Conservation (phyloP, 2,329 filamentous ascomycete genomes). For the Hypoxylon sp. region DNA sequence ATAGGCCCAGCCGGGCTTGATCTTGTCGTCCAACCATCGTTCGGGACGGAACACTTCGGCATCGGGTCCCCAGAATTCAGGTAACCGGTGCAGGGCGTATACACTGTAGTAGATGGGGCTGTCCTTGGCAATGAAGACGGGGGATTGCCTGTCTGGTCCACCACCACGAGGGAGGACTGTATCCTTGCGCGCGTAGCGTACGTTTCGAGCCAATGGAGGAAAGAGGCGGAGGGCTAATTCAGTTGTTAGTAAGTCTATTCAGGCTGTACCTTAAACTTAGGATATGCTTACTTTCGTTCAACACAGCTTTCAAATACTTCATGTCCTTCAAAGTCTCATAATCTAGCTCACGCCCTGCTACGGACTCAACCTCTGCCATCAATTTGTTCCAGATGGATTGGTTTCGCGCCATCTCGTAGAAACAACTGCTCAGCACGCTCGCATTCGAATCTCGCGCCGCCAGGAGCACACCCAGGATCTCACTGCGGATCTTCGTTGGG, state of each 20-base stretch:
- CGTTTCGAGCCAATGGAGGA: constrained; percentile 9
- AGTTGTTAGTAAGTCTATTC: not conserved
- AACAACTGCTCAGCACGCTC: constrained; percentile 10
- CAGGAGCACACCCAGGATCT: constrained; percentile 12
- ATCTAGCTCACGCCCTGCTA: not conserved
- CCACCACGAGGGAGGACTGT: constrained; percentile 64
- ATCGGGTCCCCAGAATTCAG: constrained; percentile 50
- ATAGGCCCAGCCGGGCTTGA: constrained; percentile 53
- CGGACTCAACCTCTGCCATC: constrained; percentile 3
- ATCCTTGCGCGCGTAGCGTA: constrained; percentile 22
- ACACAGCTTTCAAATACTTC: constrained; percentile 17
- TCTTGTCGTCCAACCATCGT: constrained; percentile 34
- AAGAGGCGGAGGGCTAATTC: constrained; percentile 14
- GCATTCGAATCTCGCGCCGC: constrained; percentile 17
- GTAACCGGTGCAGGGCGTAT: constrained; percentile 54
- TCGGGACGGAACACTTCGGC: constrained; percentile 40
- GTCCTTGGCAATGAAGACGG: constrained; percentile 62
- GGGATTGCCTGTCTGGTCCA: constrained; percentile 59
- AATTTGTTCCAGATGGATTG: constrained; percentile 16
- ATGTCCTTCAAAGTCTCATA: constrained; percentile 17
- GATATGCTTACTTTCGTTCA: constrained; percentile 20
- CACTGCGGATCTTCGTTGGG: constrained; percentile 10
- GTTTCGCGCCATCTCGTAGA: constrained; percentile 16
- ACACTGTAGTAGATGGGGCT: constrained; percentile 57
- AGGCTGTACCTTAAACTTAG: not conserved